phyloP scores from a whole-genome alignment of 345 rosid genomes.

The Trapa bicornis region DNA sequence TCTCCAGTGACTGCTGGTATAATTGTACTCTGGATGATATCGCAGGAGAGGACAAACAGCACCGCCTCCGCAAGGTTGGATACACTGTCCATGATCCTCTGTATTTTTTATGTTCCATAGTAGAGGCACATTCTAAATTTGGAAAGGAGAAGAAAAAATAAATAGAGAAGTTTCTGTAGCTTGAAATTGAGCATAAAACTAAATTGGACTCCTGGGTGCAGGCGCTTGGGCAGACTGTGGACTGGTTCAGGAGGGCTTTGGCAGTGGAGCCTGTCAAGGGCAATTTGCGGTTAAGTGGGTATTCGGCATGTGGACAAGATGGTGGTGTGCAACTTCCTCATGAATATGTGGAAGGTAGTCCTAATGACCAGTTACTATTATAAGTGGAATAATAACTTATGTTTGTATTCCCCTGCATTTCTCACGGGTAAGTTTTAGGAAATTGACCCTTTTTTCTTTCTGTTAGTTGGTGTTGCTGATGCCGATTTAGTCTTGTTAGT shows the following conservation, averaged over 20 bases:
- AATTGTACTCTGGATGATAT: constrained; percentile 90
- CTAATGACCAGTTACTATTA: constrained; percentile 3
- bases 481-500: constrained; percentile 93
- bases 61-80: constrained; percentile 75
- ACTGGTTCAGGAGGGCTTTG: constrained; percentile 83
- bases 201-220: constrained; percentile 17
- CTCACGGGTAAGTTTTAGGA: not conserved
- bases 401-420: not conserved
- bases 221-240: constrained; percentile 94
- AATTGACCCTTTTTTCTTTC: not conserved
- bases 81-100: constrained; percentile 5
- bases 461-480: constrained; percentile 73
- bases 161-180: not conserved
- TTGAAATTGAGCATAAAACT: not conserved
- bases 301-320: constrained; percentile 99
- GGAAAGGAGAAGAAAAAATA: no score
- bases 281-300: constrained; percentile 90
- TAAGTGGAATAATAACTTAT: not conserved
- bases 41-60: constrained; percentile 77
- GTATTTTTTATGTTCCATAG: not conserved
- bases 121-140: no score
- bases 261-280: constrained; percentile 99
- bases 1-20: constrained; percentile 93
- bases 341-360: constrained; percentile 78
- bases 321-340: constrained; percentile 99